Evolutionary conservation across 768 basidiomycete genomes (phyloP).

Genomic region (Auricularia auricula-judae): DNA sequence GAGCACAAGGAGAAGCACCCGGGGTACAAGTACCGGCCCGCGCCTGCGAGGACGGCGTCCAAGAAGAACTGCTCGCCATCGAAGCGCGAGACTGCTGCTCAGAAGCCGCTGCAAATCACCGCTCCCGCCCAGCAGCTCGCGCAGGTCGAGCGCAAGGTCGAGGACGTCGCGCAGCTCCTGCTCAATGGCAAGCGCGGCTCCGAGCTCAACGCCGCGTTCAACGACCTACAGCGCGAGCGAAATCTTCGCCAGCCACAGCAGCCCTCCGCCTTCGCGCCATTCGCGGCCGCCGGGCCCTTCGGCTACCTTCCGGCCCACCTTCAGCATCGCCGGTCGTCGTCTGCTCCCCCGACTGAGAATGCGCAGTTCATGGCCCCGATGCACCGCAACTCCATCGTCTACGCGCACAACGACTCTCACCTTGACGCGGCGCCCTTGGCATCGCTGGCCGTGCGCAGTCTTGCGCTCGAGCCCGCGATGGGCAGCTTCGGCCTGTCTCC

Average conservation of each 20-base stretch:
- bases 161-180: constrained; percentile 48
- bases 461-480: not conserved
- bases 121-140: constrained; percentile 27
- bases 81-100: not conserved
- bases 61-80: not conserved
- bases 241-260: constrained; percentile 10
- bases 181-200: constrained; percentile 59
- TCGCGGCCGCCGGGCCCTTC: constrained; percentile 1
- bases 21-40: constrained; percentile 73
- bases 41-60: constrained; percentile 22
- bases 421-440: not conserved
- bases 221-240: constrained; percentile 33
- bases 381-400: not conserved
- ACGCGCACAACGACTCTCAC: not conserved
- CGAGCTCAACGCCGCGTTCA: constrained; percentile 50
- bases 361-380: not conserved
- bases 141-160: constrained; percentile 34
- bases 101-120: constrained; percentile 33
- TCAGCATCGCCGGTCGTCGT: constrained; percentile 45
- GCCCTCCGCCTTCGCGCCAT: constrained; percentile 5
- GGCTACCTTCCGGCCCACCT: constrained; percentile 15
- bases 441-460: not conserved
- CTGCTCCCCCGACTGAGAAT: constrained; percentile 32
- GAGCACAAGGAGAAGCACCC: constrained; percentile 68
- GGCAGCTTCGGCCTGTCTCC: not conserved